These are phyloP conservation scores for Podaxis mareebaensis DNA, from an alignment of 768 basidiomycete species.

Conservation along the genomic window DNA sequence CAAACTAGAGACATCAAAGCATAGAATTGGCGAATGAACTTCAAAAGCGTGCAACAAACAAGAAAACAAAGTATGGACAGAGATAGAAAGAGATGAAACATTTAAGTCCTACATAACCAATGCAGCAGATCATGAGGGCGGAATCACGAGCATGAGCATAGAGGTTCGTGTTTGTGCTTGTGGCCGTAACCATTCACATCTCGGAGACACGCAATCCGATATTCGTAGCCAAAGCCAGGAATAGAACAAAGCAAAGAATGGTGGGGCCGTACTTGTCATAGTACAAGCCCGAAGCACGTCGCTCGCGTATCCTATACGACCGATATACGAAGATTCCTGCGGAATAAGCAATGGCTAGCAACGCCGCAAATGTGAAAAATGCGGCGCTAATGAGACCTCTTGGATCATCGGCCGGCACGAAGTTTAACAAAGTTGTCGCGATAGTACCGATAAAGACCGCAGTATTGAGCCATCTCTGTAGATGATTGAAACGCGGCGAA, in stretches of 20 bases:
- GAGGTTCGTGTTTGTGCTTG: no score
- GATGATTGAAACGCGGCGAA: neutral
- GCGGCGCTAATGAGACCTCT: slow-evolving; percentile 84
- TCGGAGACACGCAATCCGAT: slow-evolving; percentile 67
- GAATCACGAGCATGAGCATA: no score
- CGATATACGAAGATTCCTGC: slow-evolving; percentile 81
- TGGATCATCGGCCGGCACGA: slow-evolving; percentile 69
- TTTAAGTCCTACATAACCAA: slow-evolving; percentile 1
- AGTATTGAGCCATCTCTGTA: slow-evolving; percentile 87
- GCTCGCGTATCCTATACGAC: slow-evolving; percentile 63
- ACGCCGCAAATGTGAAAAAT: slow-evolving; percentile 87
- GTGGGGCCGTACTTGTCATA: slow-evolving; percentile 91
- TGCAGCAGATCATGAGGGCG: slow-evolving; percentile 8
- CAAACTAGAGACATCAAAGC: neutral
- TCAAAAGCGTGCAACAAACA: neutral
- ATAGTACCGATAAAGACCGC: slow-evolving; percentile 87
- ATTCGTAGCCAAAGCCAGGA: slow-evolving; percentile 72
- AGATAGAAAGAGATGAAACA: neutral
- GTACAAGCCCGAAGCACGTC: slow-evolving; percentile 78
- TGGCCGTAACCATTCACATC: slow-evolving; percentile 34
- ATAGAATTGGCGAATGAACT: no score
- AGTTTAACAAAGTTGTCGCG: slow-evolving; percentile 88
- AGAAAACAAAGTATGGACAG: neutral
- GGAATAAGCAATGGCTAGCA: slow-evolving; percentile 86
- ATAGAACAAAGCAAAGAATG: slow-evolving; percentile 66